These are phyloP conservation scores for Chaetomidium leptoderma DNA, from an alignment of 495 filamentous ascomycete species.

Conservation along the genomic window DNA sequence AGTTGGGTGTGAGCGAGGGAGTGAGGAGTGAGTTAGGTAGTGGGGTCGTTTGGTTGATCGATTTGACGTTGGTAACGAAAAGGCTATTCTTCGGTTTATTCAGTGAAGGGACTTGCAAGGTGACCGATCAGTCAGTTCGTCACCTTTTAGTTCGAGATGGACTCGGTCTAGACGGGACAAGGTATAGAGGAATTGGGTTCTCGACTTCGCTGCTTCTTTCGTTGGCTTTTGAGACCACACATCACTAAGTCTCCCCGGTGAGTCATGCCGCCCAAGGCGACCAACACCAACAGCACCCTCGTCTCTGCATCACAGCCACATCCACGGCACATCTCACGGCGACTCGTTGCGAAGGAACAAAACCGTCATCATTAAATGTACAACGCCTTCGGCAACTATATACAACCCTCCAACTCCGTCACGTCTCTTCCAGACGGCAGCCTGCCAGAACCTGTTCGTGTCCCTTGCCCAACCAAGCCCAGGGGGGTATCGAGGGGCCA, in stretches of 20 bases:
- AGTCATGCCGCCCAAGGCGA: neutral
- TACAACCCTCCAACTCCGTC: slow-evolving; percentile 1
- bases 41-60: no score
- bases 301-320: neutral
- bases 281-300: neutral
- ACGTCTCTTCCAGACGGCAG: neutral
- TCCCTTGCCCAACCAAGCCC: neutral
- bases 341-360: neutral
- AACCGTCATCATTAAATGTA: neutral
- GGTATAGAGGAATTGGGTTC: no score
- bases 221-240: no score
- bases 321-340: neutral
- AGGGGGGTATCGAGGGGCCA: slow-evolving; percentile 5
- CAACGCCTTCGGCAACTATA: neutral
- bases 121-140: no score
- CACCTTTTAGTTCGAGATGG: no score
- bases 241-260: neutral
- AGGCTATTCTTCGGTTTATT: slow-evolving; percentile 6
- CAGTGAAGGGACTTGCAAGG: no score
- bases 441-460: neutral
- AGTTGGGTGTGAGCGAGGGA: neutral
- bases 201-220: no score
- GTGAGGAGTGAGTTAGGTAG: no score
- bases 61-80: neutral
- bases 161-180: no score